Percentiles rank a stretch among this genome's conserved stretches.
phyloP scores from a whole-genome alignment of 352 stramenopile genomes.

The Phytophthora foliorum region DNA sequence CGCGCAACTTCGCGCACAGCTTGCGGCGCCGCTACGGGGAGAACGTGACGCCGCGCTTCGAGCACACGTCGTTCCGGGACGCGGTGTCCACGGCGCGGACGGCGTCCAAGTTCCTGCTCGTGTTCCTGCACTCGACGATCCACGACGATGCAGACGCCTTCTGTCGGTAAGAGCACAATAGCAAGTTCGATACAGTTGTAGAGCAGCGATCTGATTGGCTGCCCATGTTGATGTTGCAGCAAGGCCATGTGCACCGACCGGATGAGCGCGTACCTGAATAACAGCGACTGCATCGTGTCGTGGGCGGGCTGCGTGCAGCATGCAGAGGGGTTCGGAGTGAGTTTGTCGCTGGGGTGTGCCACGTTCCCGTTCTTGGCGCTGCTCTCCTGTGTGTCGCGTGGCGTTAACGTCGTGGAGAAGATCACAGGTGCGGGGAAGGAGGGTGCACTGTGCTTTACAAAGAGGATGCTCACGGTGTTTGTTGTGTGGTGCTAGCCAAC shows the following conservation, averaged over 20 bases:
- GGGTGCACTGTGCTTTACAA: conserved; percentile 1
- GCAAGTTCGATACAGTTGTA: conserved; percentile 5
- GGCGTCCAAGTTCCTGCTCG: conserved; percentile 85
- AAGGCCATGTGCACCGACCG: conserved; percentile 76
- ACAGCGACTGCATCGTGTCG: conserved; percentile 85
- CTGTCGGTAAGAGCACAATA: conserved; percentile 57
- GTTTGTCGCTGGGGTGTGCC: conserved; percentile 84
- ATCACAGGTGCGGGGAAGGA: conserved; percentile 64
- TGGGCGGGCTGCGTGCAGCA: conserved; percentile 88
- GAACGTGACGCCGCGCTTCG: conserved; percentile 67
- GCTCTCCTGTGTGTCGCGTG: conserved; percentile 80
- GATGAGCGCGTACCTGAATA: conserved; percentile 79
- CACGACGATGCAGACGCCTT: conserved; percentile 84
- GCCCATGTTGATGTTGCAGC: conserved; percentile 33
- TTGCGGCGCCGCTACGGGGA: conserved; percentile 70
- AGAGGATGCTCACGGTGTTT: background rate
- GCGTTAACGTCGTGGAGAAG: conserved; percentile 88
- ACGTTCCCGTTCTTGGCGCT: conserved; percentile 85
- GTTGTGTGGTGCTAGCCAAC: conserved; percentile 51
- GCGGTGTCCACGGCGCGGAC: conserved; percentile 81
- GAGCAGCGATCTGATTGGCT: conserved; percentile 21
- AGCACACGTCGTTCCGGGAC: conserved; percentile 86
- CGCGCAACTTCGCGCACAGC: conserved; percentile 65
- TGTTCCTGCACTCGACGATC: conserved; percentile 89
- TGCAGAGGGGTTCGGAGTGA: conserved; percentile 82